phyloP scores from a whole-genome alignment of 2,329 filamentous ascomycete species.

The Nemania serpens region DNA sequence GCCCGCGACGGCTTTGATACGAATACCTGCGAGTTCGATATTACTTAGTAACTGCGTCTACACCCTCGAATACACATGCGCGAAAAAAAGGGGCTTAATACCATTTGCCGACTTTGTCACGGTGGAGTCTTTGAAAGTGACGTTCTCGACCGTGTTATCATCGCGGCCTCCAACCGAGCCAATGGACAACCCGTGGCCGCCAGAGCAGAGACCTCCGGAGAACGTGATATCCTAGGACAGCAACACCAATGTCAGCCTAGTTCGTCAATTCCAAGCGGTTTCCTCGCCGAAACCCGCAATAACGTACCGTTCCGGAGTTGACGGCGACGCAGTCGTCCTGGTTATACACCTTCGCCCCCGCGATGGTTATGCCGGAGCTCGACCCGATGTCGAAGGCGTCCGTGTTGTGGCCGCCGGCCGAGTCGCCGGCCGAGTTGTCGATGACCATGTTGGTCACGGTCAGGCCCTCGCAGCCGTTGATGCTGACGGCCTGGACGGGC shows the following conservation, averaged over 20 bases:
- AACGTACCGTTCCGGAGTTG: constrained; percentile 54
- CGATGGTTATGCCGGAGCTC: constrained; percentile 54
- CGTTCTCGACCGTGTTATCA: constrained; percentile 58
- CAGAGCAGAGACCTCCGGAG: constrained; percentile 50
- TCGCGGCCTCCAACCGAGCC: constrained; percentile 61
- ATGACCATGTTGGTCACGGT: constrained; percentile 57
- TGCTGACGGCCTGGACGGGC: constrained; percentile 57
- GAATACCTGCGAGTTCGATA: constrained; percentile 44
- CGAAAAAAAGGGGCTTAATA: background rate
- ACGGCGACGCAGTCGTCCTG: constrained; percentile 65
- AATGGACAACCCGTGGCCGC: constrained; percentile 63
- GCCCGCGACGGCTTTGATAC: constrained; percentile 60
- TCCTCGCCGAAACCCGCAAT: background rate
- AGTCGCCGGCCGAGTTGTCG: constrained; percentile 60
- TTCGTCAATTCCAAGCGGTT: background rate
- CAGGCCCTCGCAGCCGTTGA: constrained; percentile 50
- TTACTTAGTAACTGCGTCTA: background rate
- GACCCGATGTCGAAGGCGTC: constrained; percentile 58
- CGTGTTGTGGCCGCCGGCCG: constrained; percentile 54
- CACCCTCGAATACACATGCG: background rate
- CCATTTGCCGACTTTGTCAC: constrained; percentile 58
- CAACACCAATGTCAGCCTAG: background rate
- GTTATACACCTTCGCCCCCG: constrained; percentile 57
- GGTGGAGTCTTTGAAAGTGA: constrained; percentile 54
- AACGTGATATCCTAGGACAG: constrained; percentile 36